Base-by-base conservation (phyloP, 768 basidiomycete species). In the Leccinum pellstonianum region DNA sequence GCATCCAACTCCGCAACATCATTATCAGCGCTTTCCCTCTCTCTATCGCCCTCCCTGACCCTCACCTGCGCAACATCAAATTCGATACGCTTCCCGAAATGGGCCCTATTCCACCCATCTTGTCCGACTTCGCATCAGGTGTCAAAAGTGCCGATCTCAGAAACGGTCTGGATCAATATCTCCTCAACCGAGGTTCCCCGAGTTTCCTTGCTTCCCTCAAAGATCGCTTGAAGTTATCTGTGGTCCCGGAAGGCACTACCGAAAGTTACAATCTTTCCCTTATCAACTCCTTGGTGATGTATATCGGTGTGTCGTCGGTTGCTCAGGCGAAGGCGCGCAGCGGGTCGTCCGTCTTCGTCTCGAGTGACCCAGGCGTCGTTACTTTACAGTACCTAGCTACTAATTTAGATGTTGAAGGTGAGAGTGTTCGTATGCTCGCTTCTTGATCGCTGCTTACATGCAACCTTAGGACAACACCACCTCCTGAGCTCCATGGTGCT, bases 1-100 rank as follows among this genome's bases (percentile, higher is more conserved):
- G 95, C 82, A 87, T 96, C 59, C 97, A 99, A 75, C 83, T 98
- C 55, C 90, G 95, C 66, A 99, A 99, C 78, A 87, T 99, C 77
- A 86, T 99, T 62, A 87, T 98, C 63, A 91, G 92, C 72, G 96
- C 97, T 29, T 98, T 95, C 82, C 96, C 97, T 52, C 82, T 88
- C 25, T 79, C 83, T 57, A 77, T 91, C 61, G 76, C 84, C 47
- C 85, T 97, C 29, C 95, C 97, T 60, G 91, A 97, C 74, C 91
- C 94, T 27, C 84, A 93, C 70, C 80, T 94, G 62, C 87, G 86
- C 62, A 86, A 85, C 64, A 69, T 88, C 62, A 83, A 85, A 62
- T 85, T 90, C 59, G 91, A 93, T 52, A 73, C 86, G 23, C 85
- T 91, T 56, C 85, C 90, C 3, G 95, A 96, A 75, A 94, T 94